Base-by-base conservation (phyloP, 805 yeast species). In the Martiniozyma abietophila region DNA sequence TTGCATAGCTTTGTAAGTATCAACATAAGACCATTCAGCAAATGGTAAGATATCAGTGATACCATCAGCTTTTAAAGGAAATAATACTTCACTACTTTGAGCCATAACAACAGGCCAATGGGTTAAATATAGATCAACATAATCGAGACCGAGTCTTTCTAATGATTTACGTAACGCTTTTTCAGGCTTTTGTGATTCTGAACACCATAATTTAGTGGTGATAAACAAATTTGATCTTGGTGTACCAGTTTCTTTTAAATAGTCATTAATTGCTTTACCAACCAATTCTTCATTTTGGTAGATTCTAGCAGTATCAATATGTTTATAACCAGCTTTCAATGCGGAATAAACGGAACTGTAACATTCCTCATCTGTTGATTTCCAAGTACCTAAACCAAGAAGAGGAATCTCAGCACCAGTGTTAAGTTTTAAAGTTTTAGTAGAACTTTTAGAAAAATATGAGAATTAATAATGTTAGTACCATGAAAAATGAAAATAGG, bases 261-360 rank as follows among this genome's bases (percentile, higher is more conserved):
- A 45, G 31, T 60, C 65, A 12, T 48, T 42, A 34, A 79, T 69
- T 4, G 78, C 92, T 34, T 65, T 62, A 21, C 94, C 49, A 72
- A 61, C 54, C 60, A 60, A 58, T 32, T 53, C 74, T 54, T 81
- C 89, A 49, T 80, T 80, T 8, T 65, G 61, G 58, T 81, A 82
- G 31, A 67, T 65, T 25, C 75, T 72, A 21, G 94, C 92, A 16
- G 84, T 73, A 56, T 82, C 94, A 43, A 83, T 76, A 54, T 82
- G 94, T 44, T 74, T 68, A 61, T 80, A 80, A 20, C 89, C 89
- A 31, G 65, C 64, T 43, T 76, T 57, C 39, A 78, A 51, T 7
- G 94, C 94, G 22, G 64, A 49, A 31, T 60, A 53, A 29, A 77
- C 83, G 24, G 89, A 70, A 18, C 63, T 58, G 48, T 63, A 61